phyloP scores from a whole-genome alignment of 495 filamentous ascomycete genomes.

The Niebla homalea region DNA sequence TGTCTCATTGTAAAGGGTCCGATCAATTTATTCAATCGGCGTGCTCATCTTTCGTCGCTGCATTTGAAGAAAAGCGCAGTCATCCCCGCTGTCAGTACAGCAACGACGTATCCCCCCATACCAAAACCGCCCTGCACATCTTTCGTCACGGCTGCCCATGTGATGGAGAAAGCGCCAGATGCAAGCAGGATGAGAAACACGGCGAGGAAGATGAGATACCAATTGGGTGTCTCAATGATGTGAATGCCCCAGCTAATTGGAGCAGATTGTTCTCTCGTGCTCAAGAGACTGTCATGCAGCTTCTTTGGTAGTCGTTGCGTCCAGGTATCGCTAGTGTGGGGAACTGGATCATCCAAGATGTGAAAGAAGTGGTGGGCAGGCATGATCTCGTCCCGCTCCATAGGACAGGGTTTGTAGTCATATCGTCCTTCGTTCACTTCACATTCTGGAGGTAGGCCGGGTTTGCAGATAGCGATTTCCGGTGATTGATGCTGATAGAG shows the following conservation, averaged over 20 bases:
- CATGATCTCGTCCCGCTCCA: background rate
- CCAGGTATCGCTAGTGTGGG: background rate
- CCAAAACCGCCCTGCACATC: conserved; percentile 1
- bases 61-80: no score
- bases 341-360: background rate
- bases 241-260: background rate
- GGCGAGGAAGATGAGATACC: background rate
- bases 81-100: background rate
- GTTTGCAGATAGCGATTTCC: background rate
- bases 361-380: background rate
- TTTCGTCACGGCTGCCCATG: background rate
- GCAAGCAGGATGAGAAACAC: background rate
- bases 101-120: background rate
- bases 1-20: no score
- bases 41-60: no score
- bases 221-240: background rate
- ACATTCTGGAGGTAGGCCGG: background rate
- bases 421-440: background rate
- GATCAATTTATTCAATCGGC: no score
- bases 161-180: background rate
- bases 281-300: background rate
- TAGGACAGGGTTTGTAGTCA: background rate
- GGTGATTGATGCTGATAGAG: background rate
- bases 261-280: background rate
- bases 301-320: conserved; percentile 1